Evolutionary conservation across 345 rosid species (phyloP), one percentile per base, ranked within the genome.

Genomic region (Boechera retrofracta): DNA sequence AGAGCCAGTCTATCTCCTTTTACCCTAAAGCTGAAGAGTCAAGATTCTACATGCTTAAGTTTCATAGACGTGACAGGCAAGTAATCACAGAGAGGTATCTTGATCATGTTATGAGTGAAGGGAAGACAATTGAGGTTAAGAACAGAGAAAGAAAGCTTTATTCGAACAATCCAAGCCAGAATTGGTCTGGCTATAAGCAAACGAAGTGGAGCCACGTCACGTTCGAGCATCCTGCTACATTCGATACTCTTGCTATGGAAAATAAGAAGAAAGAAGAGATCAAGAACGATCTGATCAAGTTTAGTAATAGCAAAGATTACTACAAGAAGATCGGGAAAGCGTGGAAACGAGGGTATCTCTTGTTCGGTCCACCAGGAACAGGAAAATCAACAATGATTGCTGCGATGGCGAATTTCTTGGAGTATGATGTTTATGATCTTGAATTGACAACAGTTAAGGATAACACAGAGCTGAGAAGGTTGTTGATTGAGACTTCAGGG

Each of bases 301-400:
- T 89, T 76, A 82, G 79, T 36, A 48, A 81, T 41, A 77, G 84
- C 24, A 85, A 88, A 76, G 89, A 86, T 63, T 88, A 86, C 62
- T 91, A 88, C 53, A 82, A 81, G 5, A 83, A 76, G 73, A 75
- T 88, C 5, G 92, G 89, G 5, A 88, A 88, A 69, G 85, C 86
- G 7, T 91, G 97, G 97, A 91, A 91, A 74, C 72, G 97, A 2
- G 89, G 92, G 11, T 91, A 91, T 80, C 84, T 91, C 15, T 82
- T 91, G 32, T 83, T 81, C 58, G 97, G 93, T 7, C 93, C 91
- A 13, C 86, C 95, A 0, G 90, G 93, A 8, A 88, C 97, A 0
- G 97, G 95, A 2, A 89, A 91, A 51, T 91, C 97, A 2, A 85
- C 88, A 47, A 87, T 88, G 81, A 78, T 89, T 0, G 83, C 89